Conservation (phyloP, 2,329 filamentous ascomycete genomes). For the Trichoderma semiorbis region DNA sequence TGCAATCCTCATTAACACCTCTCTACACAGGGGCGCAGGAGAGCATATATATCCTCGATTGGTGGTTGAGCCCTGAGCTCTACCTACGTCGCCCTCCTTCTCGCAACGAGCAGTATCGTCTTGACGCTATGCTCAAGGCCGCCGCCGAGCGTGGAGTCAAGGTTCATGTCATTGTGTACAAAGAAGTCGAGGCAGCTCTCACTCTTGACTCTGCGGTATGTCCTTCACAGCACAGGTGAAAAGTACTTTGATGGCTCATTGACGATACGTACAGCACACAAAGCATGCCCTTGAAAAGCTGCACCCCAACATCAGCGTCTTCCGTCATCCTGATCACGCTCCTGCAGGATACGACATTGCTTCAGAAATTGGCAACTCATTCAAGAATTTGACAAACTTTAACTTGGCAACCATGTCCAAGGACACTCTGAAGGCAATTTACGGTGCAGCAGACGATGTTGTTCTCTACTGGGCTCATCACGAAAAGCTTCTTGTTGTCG, state of each 20-base stretch:
- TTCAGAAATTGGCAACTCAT: conserved; percentile 63
- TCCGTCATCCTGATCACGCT: conserved; percentile 84
- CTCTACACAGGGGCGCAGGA: conserved; percentile 58
- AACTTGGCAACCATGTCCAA: conserved; percentile 62
- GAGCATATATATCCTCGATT: conserved; percentile 81
- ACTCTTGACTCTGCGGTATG: conserved; percentile 51
- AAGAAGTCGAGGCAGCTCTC: conserved; percentile 79
- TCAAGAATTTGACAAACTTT: conserved; percentile 49
- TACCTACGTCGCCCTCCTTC: conserved; percentile 81
- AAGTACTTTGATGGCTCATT: conserved; percentile 21
- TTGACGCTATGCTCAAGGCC: conserved; percentile 77
- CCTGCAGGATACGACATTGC: conserved; percentile 68
- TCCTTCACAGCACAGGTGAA: conserved; percentile 27
- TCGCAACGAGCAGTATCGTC: conserved; percentile 75
- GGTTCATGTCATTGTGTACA: conserved; percentile 86
- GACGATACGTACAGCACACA: conserved; percentile 55
- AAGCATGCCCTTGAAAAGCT: conserved; percentile 73
- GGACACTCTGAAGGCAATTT: conserved; percentile 73
- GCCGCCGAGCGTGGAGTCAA: conserved; percentile 82
- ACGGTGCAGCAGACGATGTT: conserved; percentile 76
- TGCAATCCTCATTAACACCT: background rate
- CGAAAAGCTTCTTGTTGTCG: conserved; percentile 82
- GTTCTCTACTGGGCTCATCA: conserved; percentile 92
- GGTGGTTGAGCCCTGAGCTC: conserved; percentile 87
- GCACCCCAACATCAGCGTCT: conserved; percentile 82